Conservation (phyloP, 768 basidiomycete species). For the Russula ochroleuca region DNA sequence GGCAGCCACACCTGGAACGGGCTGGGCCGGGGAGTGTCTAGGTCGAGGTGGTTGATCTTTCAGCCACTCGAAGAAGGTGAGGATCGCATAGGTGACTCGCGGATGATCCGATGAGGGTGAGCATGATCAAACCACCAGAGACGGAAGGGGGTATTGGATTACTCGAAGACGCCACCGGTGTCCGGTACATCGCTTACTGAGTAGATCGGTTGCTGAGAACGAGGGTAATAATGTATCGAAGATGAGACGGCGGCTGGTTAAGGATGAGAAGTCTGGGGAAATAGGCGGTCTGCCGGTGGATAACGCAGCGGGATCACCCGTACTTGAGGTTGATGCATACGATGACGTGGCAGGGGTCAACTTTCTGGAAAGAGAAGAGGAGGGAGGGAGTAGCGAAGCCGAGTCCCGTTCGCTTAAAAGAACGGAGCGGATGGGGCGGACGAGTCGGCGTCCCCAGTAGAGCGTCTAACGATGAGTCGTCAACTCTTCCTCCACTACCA, state of each 20-base stretch:
- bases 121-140: background rate
- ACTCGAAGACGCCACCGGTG: background rate
- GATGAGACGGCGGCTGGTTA: background rate
- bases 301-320: background rate
- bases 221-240: background rate
- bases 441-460: background rate
- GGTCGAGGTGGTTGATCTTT: background rate
- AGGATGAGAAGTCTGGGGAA: constrained; percentile 7
- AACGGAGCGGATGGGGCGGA: background rate
- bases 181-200: background rate
- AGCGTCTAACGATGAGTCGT: background rate
- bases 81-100: no score
- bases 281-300: background rate
- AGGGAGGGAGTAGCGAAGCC: no score
- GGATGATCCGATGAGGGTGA: background rate
- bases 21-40: constrained; percentile 1
- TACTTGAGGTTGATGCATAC: background rate
- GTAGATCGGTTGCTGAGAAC: background rate
- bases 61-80: no score
- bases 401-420: background rate
- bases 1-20: background rate
- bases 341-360: background rate
- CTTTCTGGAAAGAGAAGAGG: no score
- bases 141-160: background rate
- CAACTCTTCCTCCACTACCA: background rate